Conservation (phyloP, 345 rosid species). For the Streptanthus diversifolius region DNA sequence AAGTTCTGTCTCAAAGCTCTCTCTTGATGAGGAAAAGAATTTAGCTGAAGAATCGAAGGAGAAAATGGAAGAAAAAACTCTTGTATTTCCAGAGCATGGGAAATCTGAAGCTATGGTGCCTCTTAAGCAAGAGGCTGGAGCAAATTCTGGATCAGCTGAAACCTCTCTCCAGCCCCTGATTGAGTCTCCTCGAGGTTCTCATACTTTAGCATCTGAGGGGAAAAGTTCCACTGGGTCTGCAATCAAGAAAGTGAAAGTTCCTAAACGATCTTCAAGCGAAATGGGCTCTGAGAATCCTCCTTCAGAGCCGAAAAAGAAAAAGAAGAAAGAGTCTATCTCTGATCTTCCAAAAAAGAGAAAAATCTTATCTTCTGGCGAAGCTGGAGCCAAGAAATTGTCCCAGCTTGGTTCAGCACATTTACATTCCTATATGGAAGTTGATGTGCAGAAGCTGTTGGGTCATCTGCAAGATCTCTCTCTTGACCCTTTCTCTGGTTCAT, state of each 20-base stretch:
- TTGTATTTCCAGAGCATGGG: slow-evolving; percentile 32
- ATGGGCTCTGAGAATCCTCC: slow-evolving; percentile 39
- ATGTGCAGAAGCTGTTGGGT: slow-evolving; percentile 52
- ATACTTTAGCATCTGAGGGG: slow-evolving; percentile 34
- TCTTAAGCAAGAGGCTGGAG: slow-evolving; percentile 37
- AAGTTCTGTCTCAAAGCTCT: slow-evolving; percentile 26
- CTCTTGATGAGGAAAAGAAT: slow-evolving; percentile 34
- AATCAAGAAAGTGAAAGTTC: slow-evolving; percentile 52
- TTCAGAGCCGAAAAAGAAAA: slow-evolving; percentile 58
- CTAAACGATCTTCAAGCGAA: slow-evolving; percentile 48
- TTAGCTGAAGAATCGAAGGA: slow-evolving; percentile 27
- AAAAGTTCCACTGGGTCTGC: slow-evolving; percentile 41
- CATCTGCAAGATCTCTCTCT: slow-evolving; percentile 76
- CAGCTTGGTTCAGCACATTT: slow-evolving; percentile 33
- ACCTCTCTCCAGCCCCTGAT: slow-evolving; percentile 38
- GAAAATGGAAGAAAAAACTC: slow-evolving; percentile 23
- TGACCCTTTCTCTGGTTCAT: slow-evolving; percentile 57
- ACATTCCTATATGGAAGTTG: slow-evolving; percentile 39
- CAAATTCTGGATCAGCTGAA: slow-evolving; percentile 34
- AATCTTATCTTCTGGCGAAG: slow-evolving; percentile 44
- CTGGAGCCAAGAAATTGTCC: slow-evolving; percentile 37
- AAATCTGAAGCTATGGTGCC: slow-evolving; percentile 36
- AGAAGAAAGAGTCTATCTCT: slow-evolving; percentile 50
- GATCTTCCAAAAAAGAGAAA: slow-evolving; percentile 54
- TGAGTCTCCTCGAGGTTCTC: slow-evolving; percentile 29